Evolutionary conservation across 768 basidiomycete species (phyloP).

Genomic region (Hygrocybe coccinea): DNA sequence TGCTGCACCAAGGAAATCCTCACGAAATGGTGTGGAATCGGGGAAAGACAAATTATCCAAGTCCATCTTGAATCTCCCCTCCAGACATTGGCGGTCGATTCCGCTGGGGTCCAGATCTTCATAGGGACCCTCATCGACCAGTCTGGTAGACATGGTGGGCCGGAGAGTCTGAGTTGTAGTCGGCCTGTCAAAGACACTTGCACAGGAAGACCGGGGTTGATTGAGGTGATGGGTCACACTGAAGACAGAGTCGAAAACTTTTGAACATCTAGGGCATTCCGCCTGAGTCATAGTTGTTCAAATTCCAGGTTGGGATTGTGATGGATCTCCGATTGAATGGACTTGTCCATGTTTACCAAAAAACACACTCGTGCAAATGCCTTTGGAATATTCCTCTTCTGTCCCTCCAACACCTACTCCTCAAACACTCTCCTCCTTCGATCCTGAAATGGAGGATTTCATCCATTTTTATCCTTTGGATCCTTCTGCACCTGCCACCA

Average conservation of each 20-base stretch:
- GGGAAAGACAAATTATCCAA: neutral
- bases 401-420: too few relatives aligned
- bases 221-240: neutral
- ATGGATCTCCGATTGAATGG: too few relatives aligned
- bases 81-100: neutral
- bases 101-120: neutral
- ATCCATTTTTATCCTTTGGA: too few relatives aligned
- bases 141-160: neutral
- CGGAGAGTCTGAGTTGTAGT: neutral
- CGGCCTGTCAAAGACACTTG: neutral
- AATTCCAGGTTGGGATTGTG: too few relatives aligned
- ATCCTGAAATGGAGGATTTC: too few relatives aligned
- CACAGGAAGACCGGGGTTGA: neutral
- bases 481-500: too few relatives aligned
- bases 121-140: neutral
- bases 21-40: neutral
- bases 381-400: neutral
- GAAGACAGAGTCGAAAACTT: neutral
- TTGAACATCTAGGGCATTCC: neutral
- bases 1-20: slow-evolving; percentile 7
- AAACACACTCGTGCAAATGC: neutral
- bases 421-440: too few relatives aligned
- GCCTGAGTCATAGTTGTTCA: too few relatives aligned
- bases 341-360: too few relatives aligned
- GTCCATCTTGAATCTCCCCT: neutral